Base-by-base conservation (phyloP, 2,329 filamentous ascomycete species). In the Trichoderma semiorbis region DNA sequence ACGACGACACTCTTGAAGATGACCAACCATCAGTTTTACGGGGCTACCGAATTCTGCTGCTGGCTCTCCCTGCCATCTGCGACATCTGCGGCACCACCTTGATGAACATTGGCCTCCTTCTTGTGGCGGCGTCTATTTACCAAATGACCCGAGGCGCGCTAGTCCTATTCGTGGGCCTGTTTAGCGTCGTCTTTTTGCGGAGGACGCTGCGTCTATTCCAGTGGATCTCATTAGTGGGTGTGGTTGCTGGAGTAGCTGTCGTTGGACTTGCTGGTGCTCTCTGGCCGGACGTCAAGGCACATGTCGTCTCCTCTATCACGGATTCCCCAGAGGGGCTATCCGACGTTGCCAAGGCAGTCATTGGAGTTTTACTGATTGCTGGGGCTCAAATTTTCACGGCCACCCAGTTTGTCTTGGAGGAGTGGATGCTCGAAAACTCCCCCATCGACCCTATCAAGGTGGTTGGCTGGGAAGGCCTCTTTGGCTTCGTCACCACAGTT, bases 121-220 rank as follows among this genome's bases (percentile, higher is more conserved):
- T 98, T 79, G 95, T 98, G 28, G 96, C 93, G 14, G 94, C 96
- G 1, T 97, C 93, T 73, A 98, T 99, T 78, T 99, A 98, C 83
- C 96, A 99, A 83, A 99, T 99, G 96, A 98, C 95, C 1, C 88
- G 96, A 72, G 96, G 96, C 10, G 96, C 96, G 0, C 86, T 99
- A 55, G 95, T 99, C 3, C 87, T 99, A 7, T 99, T 99, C 77
- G 96, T 99, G 24, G 96, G 96, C 0, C 84, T 98, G 0, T 98
- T 99, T 83, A 97, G 94, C 78, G 95, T 99, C 32, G 78, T 97
- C 14, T 98, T 99, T 81, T 85, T 99, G 71, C 91, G 90, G 77
- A 89, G 94, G 62, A 91, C 89, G 76, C 86, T 99, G 39, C 89
- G 90, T 73, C 80, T 92, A n/a, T 98, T 95, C 84, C 96, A 99